Base-by-base conservation (phyloP, 1,284 basidiomycete species). In the Cryptococcus sp. region DNA sequence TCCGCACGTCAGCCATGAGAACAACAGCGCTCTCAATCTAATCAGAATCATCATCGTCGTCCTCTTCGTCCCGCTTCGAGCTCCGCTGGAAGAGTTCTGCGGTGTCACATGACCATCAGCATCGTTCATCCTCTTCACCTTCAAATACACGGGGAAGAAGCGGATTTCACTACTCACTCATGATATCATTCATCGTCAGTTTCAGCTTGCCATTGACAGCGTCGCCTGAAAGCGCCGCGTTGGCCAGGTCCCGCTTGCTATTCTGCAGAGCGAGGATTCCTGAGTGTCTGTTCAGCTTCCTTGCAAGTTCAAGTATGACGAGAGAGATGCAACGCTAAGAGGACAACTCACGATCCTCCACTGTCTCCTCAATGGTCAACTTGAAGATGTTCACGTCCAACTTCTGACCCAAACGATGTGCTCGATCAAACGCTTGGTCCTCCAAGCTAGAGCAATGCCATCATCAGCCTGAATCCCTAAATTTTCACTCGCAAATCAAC, bases 351-450 rank as follows among this genome's bases (percentile, higher is more conserved):
- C 93, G 86, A 72, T 94, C 87, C 69, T 99, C 95, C 11, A 98
- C 91, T 0, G 93, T 95, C 46, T 86, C 81, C 43, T 87, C 85
- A 58, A 99, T 88, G 58, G 89, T 92, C 37, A 99, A 83, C 79
- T 99, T 99, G 83, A 87, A 93, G 65, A 98, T 94, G 73, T 89
- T 86, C 41, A 98, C 94, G 57, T 88, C 84, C 16, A 87, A 85
- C 49, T 81, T 88, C 79, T 98, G 95, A 11, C 94, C 93, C 54
- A 90, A 85, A 43, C 91, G 85, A 81, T 94, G 91, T 0, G 91
- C 89, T 53, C 95, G 88, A 75, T 97, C 95, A 68, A 95, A 95
- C 0, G 93, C 93, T 81, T 97, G 93, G 64, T 87, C 80, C 56
- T 92, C 89, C 3, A 91, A 81, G 0, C 75, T 76, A 48, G 6